Evolutionary conservation across 768 basidiomycete species (phyloP), one percentile per base, ranked within the genome.

Genomic region (Favolaschia claudopus): DNA sequence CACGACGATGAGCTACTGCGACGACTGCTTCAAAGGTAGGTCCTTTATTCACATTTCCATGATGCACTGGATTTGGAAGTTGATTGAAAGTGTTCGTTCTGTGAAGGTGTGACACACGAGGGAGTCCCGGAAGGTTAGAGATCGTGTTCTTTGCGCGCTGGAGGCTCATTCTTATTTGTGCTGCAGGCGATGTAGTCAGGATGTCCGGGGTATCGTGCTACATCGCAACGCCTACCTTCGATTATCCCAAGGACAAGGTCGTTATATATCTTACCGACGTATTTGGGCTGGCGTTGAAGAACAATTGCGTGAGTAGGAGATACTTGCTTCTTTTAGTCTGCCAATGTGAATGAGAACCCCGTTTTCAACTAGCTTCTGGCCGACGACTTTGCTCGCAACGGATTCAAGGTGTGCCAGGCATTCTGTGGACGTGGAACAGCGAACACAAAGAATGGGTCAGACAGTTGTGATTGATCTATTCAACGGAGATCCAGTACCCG

Each of bases 371-470:
- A 83, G 80, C 65, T 79, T 15, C 74, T 82, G 14, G 74, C 74
- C 5, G 82, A 83, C 55, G 79, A 76, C 58, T 79, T 76, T 62
- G 77, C 79, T 28, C 63, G 56, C 20, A 78, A 78, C 46, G 79
- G 79, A 9, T 78, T 74, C 68, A 63, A 68, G 70, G 73, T 72
- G 28, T 22, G 58, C n/a, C 20, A 17, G 19, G 14, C 50, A 14
- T 40, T 73, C 72, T 13, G 34, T 70, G 22, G 53, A 45, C 5
- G 52, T 71, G 7, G 42, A 34, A 17, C n/a, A n/a, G 43, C 22
- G 13, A 19, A 39, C 5, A 24, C 69, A 28, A 31, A 27, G 34
- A 24, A 66, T 68, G 12, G 13, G n/a, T n/a, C 56, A 64, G 66
- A 63, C 62, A 4, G 49, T 60, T 7, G 29, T 55, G 7, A 39